Evolutionary conservation across 2,329 filamentous ascomycete species (phyloP).

Genomic region (Pezicula radicicola): DNA sequence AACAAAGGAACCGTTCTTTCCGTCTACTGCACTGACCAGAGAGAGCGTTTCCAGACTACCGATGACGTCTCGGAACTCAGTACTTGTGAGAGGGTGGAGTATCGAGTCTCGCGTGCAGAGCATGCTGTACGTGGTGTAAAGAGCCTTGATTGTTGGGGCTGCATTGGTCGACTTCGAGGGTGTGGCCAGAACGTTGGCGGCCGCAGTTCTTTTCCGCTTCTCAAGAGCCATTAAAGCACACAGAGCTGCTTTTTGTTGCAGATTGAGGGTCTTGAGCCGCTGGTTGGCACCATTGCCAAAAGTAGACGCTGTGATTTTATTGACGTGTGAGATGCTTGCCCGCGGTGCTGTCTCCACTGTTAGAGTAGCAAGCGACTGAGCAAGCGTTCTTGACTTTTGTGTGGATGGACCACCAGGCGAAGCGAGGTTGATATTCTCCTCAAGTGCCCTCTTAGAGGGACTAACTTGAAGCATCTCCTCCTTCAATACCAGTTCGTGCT

Average conservation of each 20-base stretch:
- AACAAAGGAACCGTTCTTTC: constrained; percentile 64
- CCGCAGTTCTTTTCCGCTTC: constrained; percentile 60
- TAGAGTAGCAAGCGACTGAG: constrained; percentile 50
- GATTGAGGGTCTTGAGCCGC: constrained; percentile 80
- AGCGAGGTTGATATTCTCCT: constrained; percentile 77
- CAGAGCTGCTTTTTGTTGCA: constrained; percentile 94
- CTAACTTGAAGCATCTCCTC: constrained; percentile 55
- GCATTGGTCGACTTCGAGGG: constrained; percentile 57
- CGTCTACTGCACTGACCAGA: constrained; percentile 69
- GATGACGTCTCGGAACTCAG: constrained; percentile 92
- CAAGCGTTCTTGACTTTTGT: constrained; percentile 39
- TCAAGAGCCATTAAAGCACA: constrained; percentile 89
- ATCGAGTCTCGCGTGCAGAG: constrained; percentile 87
- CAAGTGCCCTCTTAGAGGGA: constrained; percentile 72
- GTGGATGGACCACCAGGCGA: constrained; percentile 40
- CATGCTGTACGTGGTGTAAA: constrained; percentile 80
- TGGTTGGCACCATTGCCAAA: constrained; percentile 89
- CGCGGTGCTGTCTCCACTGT: constrained; percentile 80
- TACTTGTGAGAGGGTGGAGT: constrained; percentile 82
- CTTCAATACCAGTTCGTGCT: constrained; percentile 61
- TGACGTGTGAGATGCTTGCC: constrained; percentile 86
- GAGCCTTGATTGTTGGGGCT: constrained; percentile 79
- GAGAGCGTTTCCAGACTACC: constrained; percentile 86
- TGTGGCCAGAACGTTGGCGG: constrained; percentile 41
- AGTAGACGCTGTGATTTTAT: constrained; percentile 82